These are phyloP conservation scores for Metschnikowia lochheadii DNA, from an alignment of 805 yeast genomes.

Conservation along the genomic window DNA sequence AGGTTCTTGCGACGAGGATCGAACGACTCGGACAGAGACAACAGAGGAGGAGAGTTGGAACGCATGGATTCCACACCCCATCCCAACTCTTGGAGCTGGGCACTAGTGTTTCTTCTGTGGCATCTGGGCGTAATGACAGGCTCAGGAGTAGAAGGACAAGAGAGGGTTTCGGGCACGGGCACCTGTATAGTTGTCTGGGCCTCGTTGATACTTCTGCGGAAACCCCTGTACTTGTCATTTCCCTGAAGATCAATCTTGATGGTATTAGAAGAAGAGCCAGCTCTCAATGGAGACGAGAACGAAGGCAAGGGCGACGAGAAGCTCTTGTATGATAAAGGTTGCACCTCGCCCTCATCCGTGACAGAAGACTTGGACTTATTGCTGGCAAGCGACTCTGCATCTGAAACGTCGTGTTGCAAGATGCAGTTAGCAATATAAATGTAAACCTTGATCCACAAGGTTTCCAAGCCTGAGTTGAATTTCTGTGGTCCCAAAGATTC, in stretches of 20 bases:
- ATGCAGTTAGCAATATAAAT: slow-evolving; percentile 37
- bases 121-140: slow-evolving; percentile 25
- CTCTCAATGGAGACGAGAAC: not conserved
- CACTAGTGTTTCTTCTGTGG: slow-evolving; percentile 20
- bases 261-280: slow-evolving; percentile 6
- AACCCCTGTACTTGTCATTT: slow-evolving; percentile 39
- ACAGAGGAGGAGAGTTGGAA: not conserved
- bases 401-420: slow-evolving; percentile 25
- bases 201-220: slow-evolving; percentile 32
- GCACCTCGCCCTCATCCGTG: slow-evolving; percentile 15
- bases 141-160: slow-evolving; percentile 13
- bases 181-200: slow-evolving; percentile 2
- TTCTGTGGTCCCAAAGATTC: slow-evolving; percentile 31
- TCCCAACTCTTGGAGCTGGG: slow-evolving; percentile 8
- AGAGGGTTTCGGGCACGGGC: slow-evolving; percentile 4
- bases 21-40: slow-evolving; percentile 4
- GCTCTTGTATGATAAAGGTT: slow-evolving; percentile 21
- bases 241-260: slow-evolving; percentile 25
- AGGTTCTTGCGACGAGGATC: slow-evolving; percentile 16
- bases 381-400: slow-evolving; percentile 22
- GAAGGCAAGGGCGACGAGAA: slow-evolving; percentile 9
- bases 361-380: slow-evolving; percentile 3
- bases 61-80: slow-evolving; percentile 5
- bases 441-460: slow-evolving; percentile 38
- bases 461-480: slow-evolving; percentile 30